Evolutionary conservation across 805 yeast genomes (phyloP).

Genomic region (Starmerella sp.): DNA sequence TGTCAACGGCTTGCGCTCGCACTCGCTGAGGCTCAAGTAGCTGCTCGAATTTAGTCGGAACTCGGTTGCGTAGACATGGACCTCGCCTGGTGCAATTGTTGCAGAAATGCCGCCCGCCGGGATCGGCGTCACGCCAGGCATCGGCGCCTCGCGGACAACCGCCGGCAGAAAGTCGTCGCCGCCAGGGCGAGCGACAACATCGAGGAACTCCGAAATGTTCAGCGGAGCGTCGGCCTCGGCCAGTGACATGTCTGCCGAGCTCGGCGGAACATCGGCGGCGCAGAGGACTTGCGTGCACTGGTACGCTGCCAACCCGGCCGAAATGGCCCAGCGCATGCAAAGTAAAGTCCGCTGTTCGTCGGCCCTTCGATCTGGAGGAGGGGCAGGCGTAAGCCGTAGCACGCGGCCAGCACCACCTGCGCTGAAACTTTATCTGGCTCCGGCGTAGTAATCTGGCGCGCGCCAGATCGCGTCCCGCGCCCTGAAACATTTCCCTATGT

Average conservation of each 20-base stretch:
- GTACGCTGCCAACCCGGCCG: neutral
- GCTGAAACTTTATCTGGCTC: too few species aligned
- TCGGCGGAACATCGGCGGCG: neutral
- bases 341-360: neutral
- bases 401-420: too few species aligned
- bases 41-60: neutral
- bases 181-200: neutral
- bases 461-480: neutral
- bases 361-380: neutral
- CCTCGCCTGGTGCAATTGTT: constrained; percentile 29
- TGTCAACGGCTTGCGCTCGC: constrained; percentile 9
- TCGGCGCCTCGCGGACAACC: neutral
- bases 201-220: neutral
- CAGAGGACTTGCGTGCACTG: neutral
- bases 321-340: constrained; percentile 2
- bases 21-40: constrained; percentile 14
- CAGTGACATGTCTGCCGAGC: too few species aligned
- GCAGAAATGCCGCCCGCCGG: constrained; percentile 19
- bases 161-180: neutral
- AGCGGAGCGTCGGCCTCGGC: neutral
- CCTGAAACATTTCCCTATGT: neutral
- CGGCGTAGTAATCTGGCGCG: too few species aligned
- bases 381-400: neutral
- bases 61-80: constrained; percentile 24
- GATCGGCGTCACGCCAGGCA: constrained; percentile 10